phyloP scores from a whole-genome alignment of 1,139 yeast species.

The Yamadazyma songkhlaensis region DNA sequence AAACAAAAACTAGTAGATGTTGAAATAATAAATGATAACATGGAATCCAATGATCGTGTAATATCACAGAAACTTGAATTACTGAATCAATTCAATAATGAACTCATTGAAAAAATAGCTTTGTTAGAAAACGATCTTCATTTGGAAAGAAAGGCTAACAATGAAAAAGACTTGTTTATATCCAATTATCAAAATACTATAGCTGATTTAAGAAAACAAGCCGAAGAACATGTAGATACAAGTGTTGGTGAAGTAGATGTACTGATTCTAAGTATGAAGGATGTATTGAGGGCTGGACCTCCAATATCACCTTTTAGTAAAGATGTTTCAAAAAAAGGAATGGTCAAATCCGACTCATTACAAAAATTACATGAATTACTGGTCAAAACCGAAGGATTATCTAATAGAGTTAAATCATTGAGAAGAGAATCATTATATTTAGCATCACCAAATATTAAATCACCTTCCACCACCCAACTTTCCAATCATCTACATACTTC shows the following conservation, averaged over 20 bases:
- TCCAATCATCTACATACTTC: constrained; percentile 13
- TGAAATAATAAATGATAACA: constrained; percentile 41
- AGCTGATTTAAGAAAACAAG: constrained; percentile 18
- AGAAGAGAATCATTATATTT: constrained; percentile 15
- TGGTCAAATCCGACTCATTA: constrained; percentile 24
- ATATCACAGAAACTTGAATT: constrained; percentile 29
- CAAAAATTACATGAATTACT: constrained; percentile 20
- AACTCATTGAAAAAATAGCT: constrained; percentile 41
- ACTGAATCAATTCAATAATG: constrained; percentile 39
- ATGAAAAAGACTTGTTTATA: constrained; percentile 32
- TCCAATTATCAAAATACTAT: constrained; percentile 36
- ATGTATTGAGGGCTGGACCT: constrained; percentile 33
- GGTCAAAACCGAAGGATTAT: constrained; percentile 13
- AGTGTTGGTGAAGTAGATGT: constrained; percentile 18
- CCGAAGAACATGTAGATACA: constrained; percentile 4
- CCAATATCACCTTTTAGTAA: constrained; percentile 15
- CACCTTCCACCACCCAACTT: constrained; percentile 25
- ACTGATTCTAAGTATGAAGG: constrained; percentile 31
- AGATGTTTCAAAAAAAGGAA: constrained; percentile 9
- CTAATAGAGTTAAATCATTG: constrained; percentile 15
- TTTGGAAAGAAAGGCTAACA: constrained; percentile 27
- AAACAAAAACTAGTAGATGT: constrained; percentile 35
- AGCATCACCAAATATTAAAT: constrained; percentile 16
- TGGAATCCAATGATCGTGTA: constrained; percentile 40
- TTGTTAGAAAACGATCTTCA: constrained; percentile 41